phyloP scores from a whole-genome alignment of 345 rosid genomes.

The Melaleuca alternifolia region DNA sequence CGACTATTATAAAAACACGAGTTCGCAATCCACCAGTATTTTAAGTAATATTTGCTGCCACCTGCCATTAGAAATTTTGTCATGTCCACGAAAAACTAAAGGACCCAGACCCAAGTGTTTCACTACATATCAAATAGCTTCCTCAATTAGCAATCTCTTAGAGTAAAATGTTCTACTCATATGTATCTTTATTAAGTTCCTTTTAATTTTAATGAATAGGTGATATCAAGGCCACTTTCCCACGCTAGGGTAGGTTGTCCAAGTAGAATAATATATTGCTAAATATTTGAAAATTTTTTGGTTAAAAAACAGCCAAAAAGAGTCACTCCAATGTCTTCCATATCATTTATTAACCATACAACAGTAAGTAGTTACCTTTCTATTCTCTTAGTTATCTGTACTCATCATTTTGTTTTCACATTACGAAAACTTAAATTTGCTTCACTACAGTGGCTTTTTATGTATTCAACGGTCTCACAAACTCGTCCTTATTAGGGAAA shows the following conservation, averaged over 20 bases:
- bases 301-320: not conserved
- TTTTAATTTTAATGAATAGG: not conserved
- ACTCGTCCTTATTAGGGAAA: not conserved
- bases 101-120: not conserved
- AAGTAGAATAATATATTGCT: not conserved
- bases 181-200: not conserved
- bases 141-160: not conserved
- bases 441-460: not conserved
- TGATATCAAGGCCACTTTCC: not conserved
- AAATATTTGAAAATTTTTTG: not conserved
- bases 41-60: not conserved
- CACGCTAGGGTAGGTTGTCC: not conserved
- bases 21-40: not conserved
- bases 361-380: not conserved
- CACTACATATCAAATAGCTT: not conserved
- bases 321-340: not conserved
- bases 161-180: not conserved
- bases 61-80: not conserved
- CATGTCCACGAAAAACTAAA: not conserved
- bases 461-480: not conserved
- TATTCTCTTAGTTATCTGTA: not conserved
- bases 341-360: not conserved
- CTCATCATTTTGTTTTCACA: not conserved
- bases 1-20: not conserved
- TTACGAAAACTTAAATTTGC: not conserved